Evolutionary conservation across 164 flowering plant genomes (phyloP).

Genomic region (Santalum album): DNA sequence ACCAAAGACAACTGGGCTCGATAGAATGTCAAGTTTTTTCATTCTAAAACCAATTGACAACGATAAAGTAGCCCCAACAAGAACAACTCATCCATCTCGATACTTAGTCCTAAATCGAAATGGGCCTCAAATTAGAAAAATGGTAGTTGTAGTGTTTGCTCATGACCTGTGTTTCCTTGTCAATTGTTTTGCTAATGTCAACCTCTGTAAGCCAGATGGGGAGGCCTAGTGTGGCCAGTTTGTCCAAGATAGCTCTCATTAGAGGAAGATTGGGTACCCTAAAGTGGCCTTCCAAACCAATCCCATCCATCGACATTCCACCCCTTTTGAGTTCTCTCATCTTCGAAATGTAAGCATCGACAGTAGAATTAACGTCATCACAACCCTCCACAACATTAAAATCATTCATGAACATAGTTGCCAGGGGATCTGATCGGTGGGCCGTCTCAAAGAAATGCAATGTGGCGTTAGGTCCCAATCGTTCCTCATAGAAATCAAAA

Average conservation of each 20-base stretch:
- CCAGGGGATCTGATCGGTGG: conserved; percentile 57
- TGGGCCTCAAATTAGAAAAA: no score
- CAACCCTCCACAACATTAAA: conserved; percentile 90
- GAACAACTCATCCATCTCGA: no score
- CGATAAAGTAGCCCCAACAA: no score
- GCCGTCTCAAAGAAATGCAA: conserved; percentile 50
- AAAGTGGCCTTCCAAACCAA: conserved; percentile 85
- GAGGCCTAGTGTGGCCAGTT: conserved; percentile 65
- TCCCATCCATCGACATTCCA: conserved; percentile 61
- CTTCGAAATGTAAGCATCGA: conserved; percentile 53
- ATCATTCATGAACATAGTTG: conserved; percentile 83
- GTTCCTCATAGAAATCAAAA: conserved; percentile 67
- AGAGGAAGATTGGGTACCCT: conserved; percentile 61
- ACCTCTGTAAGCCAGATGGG: conserved; percentile 97
- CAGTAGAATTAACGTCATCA: conserved; percentile 69
- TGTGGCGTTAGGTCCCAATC: conserved; percentile 63
- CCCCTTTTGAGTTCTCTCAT: conserved; percentile 39
- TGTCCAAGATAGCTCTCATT: conserved; percentile 74
- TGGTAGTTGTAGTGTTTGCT: no score
- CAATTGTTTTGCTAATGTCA: conserved; percentile 57
- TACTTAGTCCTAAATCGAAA: no score
- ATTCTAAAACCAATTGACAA: no score
- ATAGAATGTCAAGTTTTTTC: no score
- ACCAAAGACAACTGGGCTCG: not conserved
- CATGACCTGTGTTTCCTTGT: conserved; percentile 53